Base-by-base conservation (phyloP, 2,329 filamentous ascomycete genomes). In the Hypoxylon sp. region DNA sequence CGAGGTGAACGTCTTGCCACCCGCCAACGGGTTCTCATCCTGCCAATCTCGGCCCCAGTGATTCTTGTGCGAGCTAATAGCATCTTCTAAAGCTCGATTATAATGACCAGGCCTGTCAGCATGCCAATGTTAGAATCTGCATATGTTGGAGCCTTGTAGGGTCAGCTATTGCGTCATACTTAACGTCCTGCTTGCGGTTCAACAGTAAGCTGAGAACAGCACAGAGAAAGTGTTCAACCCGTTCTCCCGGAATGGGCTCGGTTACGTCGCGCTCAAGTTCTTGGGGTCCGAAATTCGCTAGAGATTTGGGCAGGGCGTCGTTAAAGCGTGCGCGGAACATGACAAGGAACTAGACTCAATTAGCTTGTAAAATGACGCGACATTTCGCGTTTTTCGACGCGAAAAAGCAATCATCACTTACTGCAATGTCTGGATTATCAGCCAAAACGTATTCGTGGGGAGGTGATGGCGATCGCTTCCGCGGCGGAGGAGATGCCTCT, bases 181-280 rank as follows among this genome's bases (percentile, higher is more conserved):
- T 97, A 79, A 98, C 93, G 82, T 97, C 94, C 80, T 99, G 97
- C 85, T 99, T 98, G 80, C 96, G 91, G 81, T 99, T 99, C 76
- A 99, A 86, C 61, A 98, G 88, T 74, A 99, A 85, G 33, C 92
- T 91, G 48, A 99, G 85, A 72, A 99, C 82, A 70, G 94, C 94
- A 84, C 97, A 99, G 26, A 99, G 85, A 65, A 99, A 89, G 74
- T 91, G 88, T 83, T 98, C 95, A 51, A 93, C 91, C 77, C 94
- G 91, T 76, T 97, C 91, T 75, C 94, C 93, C 2, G 95, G 94
- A 22, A 91, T 82, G 53, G 87, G 82, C 78, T 95, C 93, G 68
- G 91, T 89, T 57, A 98, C 88, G 57, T 96, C 96, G 79, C 88
- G 87, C 81, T 99, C 96, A 68, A 99, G 88, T 80, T 99, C 97